These are phyloP conservation scores for Sedum album DNA, from an alignment of 164 flowering plant genomes.

Conservation along the genomic window DNA sequence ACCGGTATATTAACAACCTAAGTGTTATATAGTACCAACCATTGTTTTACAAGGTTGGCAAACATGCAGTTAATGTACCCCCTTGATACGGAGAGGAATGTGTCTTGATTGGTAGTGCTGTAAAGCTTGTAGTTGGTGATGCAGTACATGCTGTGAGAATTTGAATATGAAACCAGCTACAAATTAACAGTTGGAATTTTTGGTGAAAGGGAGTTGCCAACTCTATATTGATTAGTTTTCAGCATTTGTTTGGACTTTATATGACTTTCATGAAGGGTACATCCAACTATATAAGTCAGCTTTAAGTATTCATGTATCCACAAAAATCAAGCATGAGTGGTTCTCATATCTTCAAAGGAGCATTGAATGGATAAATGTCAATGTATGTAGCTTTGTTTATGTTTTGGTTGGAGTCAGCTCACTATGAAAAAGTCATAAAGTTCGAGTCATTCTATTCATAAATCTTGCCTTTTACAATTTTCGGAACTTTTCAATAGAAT, in stretches of 20 bases:
- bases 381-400: not conserved
- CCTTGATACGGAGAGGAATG: not conserved
- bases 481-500: not conserved
- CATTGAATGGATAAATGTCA: not conserved
- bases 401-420: conserved; percentile 3
- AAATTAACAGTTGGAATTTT: not conserved
- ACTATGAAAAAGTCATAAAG: not conserved
- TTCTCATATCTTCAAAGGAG: conserved; percentile 1
- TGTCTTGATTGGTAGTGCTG: not conserved
- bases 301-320: not conserved
- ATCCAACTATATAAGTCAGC: not conserved
- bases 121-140: not conserved
- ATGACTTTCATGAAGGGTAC: not conserved
- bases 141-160: not conserved
- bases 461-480: not conserved
- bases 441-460: not conserved
- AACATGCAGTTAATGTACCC: too few relatives aligned
- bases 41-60: not conserved
- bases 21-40: not conserved
- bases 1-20: not conserved
- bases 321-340: conserved; percentile 4
- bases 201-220: not conserved
- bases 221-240: not conserved
- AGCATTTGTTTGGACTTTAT: not conserved
- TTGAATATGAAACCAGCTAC: not conserved